phyloP scores from a whole-genome alignment of 108 stramenopile species.

The Seminavis robusta region DNA sequence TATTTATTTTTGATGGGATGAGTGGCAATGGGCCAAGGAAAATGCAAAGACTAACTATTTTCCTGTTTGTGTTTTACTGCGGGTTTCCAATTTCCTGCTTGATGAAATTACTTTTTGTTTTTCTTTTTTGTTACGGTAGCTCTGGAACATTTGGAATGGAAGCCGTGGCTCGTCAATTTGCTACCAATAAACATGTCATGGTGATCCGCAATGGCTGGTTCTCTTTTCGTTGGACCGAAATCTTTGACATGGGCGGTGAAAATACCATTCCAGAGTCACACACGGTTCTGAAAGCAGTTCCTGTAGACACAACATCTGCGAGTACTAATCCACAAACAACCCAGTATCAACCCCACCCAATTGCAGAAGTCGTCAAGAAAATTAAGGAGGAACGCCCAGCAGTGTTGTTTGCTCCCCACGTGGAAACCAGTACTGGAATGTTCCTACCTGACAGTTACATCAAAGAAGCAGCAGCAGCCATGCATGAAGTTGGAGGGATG shows the following conservation, averaged over 20 bases:
- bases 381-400: conserved; percentile 80
- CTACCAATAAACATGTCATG: conserved; percentile 86
- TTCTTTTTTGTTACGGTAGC: conserved; percentile 24
- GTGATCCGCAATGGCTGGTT: conserved; percentile 94
- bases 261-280: conserved; percentile 63
- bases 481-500: conserved; percentile 85
- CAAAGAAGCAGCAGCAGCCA: conserved; percentile 64
- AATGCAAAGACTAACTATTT: background rate
- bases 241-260: conserved; percentile 85
- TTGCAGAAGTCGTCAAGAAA: conserved; percentile 78
- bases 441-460: conserved; percentile 91
- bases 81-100: background rate
- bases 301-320: background rate
- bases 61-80: background rate
- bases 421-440: conserved; percentile 92
- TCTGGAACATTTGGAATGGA: conserved; percentile 89
- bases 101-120: background rate
- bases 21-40: background rate
- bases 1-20: background rate
- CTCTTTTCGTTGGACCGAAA: conserved; percentile 90
- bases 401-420: conserved; percentile 87
- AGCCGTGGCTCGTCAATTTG: conserved; percentile 91
- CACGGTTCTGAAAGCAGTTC: conserved; percentile 63
- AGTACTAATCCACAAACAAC: conserved; percentile 24
- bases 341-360: conserved; percentile 82